Evolutionary conservation across 495 filamentous ascomycete genomes (phyloP).

Genomic region (Penicillium crystallinum): DNA sequence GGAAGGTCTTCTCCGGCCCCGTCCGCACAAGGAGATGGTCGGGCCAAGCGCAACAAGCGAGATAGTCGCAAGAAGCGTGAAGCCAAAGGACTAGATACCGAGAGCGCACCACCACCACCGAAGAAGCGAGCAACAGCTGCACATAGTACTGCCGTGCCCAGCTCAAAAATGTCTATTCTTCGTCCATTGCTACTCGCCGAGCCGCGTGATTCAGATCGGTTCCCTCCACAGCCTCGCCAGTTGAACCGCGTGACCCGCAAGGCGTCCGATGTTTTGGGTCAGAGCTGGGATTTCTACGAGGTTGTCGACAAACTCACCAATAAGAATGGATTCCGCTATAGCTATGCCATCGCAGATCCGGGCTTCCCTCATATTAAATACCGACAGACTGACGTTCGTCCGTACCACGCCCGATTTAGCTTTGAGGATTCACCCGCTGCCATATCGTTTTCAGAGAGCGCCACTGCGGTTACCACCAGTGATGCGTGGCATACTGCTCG

Average conservation of each 20-base stretch:
- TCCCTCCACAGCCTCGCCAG: constrained; percentile 40
- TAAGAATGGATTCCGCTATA: constrained; percentile 87
- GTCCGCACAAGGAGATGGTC: constrained; percentile 32
- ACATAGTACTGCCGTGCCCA: constrained; percentile 28
- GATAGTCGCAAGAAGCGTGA: constrained; percentile 68
- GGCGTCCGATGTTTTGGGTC: constrained; percentile 26
- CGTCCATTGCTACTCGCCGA: constrained; percentile 35
- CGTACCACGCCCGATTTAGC: constrained; percentile 75
- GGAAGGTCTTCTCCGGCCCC: constrained; percentile 37
- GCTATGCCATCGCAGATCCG: constrained; percentile 83
- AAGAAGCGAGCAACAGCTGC: constrained; percentile 35
- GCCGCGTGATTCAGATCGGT: constrained; percentile 31
- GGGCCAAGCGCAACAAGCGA: constrained; percentile 42
- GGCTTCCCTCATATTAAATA: constrained; percentile 81
- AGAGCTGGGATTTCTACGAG: constrained; percentile 43
- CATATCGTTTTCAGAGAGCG: constrained; percentile 41
- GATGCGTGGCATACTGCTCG: constrained; percentile 50
- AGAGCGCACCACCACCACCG: constrained; percentile 31
- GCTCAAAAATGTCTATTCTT: constrained; percentile 27
- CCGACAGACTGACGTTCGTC: constrained; percentile 79
- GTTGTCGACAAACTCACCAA: constrained; percentile 68
- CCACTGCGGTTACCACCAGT: constrained; percentile 38
- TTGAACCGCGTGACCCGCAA: constrained; percentile 37
- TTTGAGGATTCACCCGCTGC: constrained; percentile 86
- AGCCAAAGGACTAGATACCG: constrained; percentile 53